A percentile compares a stretch with the other conserved stretches of the same genome.
These are phyloP conservation scores for Gaertneriomyces semiglobifer DNA, from an alignment of 192 early-diverging fungal species.

Conservation along the genomic window DNA sequence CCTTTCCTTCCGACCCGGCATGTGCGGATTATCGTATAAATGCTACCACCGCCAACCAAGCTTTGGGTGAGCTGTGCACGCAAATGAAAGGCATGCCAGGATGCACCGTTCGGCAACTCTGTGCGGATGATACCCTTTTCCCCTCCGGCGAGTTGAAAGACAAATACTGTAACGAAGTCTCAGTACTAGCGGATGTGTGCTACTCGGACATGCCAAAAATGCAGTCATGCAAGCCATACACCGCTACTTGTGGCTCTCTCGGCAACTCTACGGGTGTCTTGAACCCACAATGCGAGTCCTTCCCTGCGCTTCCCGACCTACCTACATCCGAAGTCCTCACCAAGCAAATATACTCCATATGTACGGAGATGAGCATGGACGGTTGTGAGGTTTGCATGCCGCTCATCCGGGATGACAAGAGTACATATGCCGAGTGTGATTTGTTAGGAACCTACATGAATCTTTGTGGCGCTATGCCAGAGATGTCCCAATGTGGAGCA, in stretches of 20 bases:
- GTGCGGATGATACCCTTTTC: conserved; percentile 13
- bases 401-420: not conserved
- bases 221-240: conserved; percentile 30
- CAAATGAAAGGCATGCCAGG: conserved; percentile 54
- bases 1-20: conserved; percentile 11
- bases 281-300: conserved; percentile 32
- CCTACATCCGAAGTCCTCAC: conserved; percentile 47
- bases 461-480: conserved; percentile 63
- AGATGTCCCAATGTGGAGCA: conserved; percentile 55
- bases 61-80: conserved; percentile 38
- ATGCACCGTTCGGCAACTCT: conserved; percentile 38
- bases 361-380: conserved; percentile 45
- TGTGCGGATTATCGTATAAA: conserved; percentile 9
- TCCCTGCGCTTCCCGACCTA: conserved; percentile 27
- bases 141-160: conserved; percentile 30
- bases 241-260: conserved; percentile 31
- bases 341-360: conserved; percentile 45
- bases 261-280: conserved; percentile 29
- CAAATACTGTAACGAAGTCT: conserved; percentile 47
- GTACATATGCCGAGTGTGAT: conserved; percentile 50
- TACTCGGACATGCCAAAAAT: conserved; percentile 42
- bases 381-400: conserved; percentile 33
- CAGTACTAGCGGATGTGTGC: conserved; percentile 46
- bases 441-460: conserved; percentile 50
- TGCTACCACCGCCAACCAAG: conserved; percentile 24